Conservation (phyloP, 1,284 basidiomycete species). For the Salmacisia buchloeana region DNA sequence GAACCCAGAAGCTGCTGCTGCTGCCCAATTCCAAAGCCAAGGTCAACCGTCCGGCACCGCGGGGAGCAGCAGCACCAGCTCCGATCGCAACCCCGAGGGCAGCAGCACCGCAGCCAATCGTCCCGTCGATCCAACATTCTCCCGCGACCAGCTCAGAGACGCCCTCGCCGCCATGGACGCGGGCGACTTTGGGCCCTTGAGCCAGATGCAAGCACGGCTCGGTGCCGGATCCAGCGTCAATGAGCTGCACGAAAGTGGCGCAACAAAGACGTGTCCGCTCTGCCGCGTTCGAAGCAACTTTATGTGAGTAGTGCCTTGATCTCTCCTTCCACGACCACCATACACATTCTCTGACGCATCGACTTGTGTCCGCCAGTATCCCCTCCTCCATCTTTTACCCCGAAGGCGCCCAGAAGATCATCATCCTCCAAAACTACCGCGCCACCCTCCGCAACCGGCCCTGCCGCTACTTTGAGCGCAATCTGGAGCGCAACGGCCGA, state of each 20-base stretch:
- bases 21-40: neutral
- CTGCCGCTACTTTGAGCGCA: neutral
- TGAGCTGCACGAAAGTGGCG: neutral
- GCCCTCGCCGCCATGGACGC: neutral
- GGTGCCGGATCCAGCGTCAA: neutral
- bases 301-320: too few relatives aligned
- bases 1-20: neutral
- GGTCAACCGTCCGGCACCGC: too few relatives aligned
- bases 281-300: neutral
- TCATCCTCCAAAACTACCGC: neutral
- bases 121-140: neutral
- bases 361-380: too few relatives aligned
- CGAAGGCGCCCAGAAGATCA: neutral
- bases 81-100: too few relatives aligned
- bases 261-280: neutral
- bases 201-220: neutral
- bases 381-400: conserved; percentile 1
- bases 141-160: neutral
- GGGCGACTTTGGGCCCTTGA: neutral
- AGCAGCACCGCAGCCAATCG: neutral
- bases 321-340: too few relatives aligned
- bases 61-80: neutral
- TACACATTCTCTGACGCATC: too few relatives aligned
- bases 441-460: neutral
- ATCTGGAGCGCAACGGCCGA: neutral